Base-by-base conservation (phyloP, 1,284 basidiomycete species). In the Marasmius oreades region DNA sequence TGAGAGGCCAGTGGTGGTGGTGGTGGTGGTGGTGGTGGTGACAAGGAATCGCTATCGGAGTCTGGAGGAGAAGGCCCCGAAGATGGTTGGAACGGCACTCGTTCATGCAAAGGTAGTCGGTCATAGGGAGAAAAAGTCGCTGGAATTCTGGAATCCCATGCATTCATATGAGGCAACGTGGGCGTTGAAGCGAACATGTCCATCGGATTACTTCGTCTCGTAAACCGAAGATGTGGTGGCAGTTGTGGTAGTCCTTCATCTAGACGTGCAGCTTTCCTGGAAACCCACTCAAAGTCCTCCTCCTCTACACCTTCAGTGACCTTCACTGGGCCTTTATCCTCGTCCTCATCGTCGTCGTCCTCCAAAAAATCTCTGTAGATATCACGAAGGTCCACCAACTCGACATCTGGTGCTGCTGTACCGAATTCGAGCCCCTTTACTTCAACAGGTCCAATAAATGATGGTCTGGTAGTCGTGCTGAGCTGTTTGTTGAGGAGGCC, bases 321-420 rank as follows among this genome's bases (percentile, higher is more conserved):
- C 67, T 84, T 84, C 33, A 79, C 73, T 6, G 78, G 75, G 10
- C 76, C 78, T 43, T 70, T 69, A 26, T 74, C 73, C 20, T 72
- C 67, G 7, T 78, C 73, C 0, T 81, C 80, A n/a, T 87, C 84
- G 1, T 88, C 85, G 63, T 93, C 89, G 57, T 89, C 88, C 61
- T 93, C 89, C 53, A 93, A 77, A 67, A 98, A 98, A 67, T 96
- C 95, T 39, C 87, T 86, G 75, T 96, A 94, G 56, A 98, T 93
- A 74, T 98, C 95, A 50, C 93, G 82, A 57, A 99, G 76, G 72
- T 98, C 95, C 56, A 93, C 86, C 57, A 99, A 81, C 69, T 96
- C 90, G 37, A 97, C 81, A 59, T 95, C 90, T 1, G 97, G 96
- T 3, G 86, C 70, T 23, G 81, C 77, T 0, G 86, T 83, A 31